Conservation (phyloP, 75 land plant species). For the Sequoia sempervirens region DNA sequence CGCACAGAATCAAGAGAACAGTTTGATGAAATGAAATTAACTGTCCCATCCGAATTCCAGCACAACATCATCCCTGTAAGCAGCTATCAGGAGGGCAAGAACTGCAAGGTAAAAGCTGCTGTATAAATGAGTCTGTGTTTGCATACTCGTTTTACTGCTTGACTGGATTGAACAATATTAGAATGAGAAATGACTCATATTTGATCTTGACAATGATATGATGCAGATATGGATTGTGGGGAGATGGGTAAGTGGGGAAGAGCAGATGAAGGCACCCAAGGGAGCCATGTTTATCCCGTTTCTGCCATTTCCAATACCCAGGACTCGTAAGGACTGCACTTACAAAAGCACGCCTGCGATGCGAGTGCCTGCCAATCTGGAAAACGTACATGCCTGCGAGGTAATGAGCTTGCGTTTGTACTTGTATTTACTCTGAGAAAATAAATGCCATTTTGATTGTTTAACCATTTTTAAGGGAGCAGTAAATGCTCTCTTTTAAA, state of each 20-base stretch:
- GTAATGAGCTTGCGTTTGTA: conserved; percentile 15
- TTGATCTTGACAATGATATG: not conserved
- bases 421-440: no score
- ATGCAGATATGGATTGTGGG: conserved; percentile 70
- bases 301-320: conserved; percentile 41
- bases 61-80: not conserved
- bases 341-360: conserved; percentile 55
- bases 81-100: not conserved
- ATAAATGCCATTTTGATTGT: not conserved
- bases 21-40: not conserved
- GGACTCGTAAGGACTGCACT: conserved; percentile 48
- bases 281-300: conserved; percentile 57
- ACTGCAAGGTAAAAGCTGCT: not conserved
- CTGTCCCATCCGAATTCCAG: not conserved
- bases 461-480: not conserved
- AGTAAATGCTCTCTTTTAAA: not conserved
- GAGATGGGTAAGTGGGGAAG: conserved; percentile 33
- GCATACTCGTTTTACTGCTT: not conserved
- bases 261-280: conserved; percentile 49
- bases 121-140: no score
- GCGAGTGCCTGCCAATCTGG: conserved; percentile 28
- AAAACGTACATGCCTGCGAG: conserved; percentile 58
- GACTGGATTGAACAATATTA: not conserved
- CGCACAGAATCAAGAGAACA: not conserved
- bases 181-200: not conserved